A percentile compares a stretch with the other conserved stretches of the same genome.
These are phyloP conservation scores for Backusella australiensis DNA, from an alignment of 192 early-diverging fungal species.

Conservation along the genomic window DNA sequence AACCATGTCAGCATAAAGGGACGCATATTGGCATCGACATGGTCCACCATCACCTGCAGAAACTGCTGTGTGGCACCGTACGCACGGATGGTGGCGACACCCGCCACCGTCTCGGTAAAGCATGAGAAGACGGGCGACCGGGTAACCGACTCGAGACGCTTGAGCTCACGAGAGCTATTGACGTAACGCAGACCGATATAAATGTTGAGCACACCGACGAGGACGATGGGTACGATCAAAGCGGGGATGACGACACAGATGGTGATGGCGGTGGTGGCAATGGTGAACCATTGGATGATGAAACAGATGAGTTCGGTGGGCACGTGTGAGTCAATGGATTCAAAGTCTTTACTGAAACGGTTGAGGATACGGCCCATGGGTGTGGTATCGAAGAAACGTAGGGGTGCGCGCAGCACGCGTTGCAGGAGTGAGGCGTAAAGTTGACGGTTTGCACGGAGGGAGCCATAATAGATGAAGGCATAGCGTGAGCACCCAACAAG, in stretches of 20 bases:
- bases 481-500: constrained; percentile 29
- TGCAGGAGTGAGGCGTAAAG: constrained; percentile 59
- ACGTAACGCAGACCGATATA: constrained; percentile 59
- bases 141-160: constrained; percentile 77
- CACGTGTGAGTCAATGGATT: constrained; percentile 65
- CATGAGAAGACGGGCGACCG: constrained; percentile 74
- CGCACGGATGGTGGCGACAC: constrained; percentile 81
- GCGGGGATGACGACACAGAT: constrained; percentile 61
- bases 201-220: constrained; percentile 43
- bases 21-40: constrained; percentile 62
- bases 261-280: constrained; percentile 50
- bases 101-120: constrained; percentile 73
- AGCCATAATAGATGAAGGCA: constrained; percentile 35
- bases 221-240: constrained; percentile 49
- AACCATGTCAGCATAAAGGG: constrained; percentile 81
- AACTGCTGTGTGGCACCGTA: constrained; percentile 71
- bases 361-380: constrained; percentile 88
- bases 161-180: constrained; percentile 73
- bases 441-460: constrained; percentile 54
- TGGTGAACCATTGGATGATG: constrained; percentile 43
- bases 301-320: constrained; percentile 52
- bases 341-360: constrained; percentile 87
- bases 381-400: constrained; percentile 88
- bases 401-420: constrained; percentile 64
- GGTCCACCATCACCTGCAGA: constrained; percentile 49